These are phyloP conservation scores for Bipolaris victoriae DNA, from an alignment of 2,329 filamentous ascomycete species.

Conservation along the genomic window DNA sequence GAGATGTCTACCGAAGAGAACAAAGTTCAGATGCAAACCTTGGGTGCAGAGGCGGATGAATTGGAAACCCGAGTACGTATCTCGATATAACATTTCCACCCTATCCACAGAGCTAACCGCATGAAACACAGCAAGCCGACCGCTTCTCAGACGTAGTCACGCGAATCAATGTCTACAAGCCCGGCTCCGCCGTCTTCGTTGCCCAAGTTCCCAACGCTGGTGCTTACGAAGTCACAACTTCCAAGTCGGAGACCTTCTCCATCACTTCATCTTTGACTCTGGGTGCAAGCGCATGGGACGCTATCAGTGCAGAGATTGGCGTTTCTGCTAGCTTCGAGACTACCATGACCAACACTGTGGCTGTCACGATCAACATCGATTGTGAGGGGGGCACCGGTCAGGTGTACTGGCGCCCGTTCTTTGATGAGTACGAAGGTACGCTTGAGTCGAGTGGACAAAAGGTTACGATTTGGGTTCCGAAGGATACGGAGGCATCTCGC, in stretches of 20 bases:
- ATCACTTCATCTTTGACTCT: background rate
- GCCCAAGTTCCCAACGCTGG: background rate
- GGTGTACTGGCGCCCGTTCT: constrained; percentile 2
- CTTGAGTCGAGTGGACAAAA: background rate
- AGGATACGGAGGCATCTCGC: constrained; percentile 2
- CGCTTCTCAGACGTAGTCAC: background rate
- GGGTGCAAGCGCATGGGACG: background rate
- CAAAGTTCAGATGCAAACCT: too few relatives aligned
- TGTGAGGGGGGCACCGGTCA: background rate
- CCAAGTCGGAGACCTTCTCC: background rate
- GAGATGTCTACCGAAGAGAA: background rate
- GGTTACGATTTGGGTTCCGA: background rate
- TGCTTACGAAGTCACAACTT: background rate
- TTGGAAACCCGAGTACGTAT: background rate
- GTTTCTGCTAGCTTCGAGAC: background rate
- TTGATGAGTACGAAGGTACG: constrained; percentile 1
- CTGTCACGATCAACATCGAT: background rate
- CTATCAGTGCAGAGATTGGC: constrained; percentile 2
- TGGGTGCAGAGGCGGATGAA: background rate
- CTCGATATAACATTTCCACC: background rate
- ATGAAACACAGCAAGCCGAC: background rate
- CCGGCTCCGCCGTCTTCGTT: background rate
- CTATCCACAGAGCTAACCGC: too few relatives aligned
- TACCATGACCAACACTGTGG: background rate
- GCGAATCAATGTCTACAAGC: background rate